Base-by-base conservation (phyloP, 78 protist genomes). In the Paratrimastix pyriformis region DNA sequence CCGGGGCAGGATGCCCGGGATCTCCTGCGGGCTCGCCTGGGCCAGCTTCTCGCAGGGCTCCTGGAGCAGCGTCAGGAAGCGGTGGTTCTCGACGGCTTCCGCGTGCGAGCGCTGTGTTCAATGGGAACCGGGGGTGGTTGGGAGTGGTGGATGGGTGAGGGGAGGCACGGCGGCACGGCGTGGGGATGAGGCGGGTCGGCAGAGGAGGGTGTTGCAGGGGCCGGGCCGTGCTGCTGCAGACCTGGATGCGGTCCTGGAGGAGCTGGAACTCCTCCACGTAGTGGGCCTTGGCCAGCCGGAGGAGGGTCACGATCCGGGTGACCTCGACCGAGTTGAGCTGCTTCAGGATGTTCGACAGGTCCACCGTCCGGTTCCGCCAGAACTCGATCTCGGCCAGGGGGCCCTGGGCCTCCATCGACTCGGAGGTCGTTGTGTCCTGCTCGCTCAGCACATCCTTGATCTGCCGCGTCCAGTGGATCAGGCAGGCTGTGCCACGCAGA, bases 391-490 rank as follows among this genome's bases (percentile, higher is more conserved):
- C 92, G 1, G 78, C 87, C 15, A 84, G 82, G 1, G 92, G 92
- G 7, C 93, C 91, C 1, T 11, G 79, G 52, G 46, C 50, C 1
- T 80, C 84, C 30, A 1, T 32, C 0, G 37, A 13, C 33, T 77
- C 87, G 15, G 62, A 35, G n/a, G 72, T 42, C 3, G n/a, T 35
- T 54, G 35, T 59, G 50, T 80, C 82, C 45, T 72, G 59, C 18
- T 73, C 74, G 43, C 46, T 57, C 38, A 91, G 38, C 6, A 84
- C 86, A 37, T 87, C 89, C 44, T 82, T 82, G 57, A 91, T 81
- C 60, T 83, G 87, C 58, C 90, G 55, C 7, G 93, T 88, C 96
- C 96, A 92, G 70, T 87, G 92, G 48, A 92, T 83, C 37, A 92
- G 77, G 7, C 81, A 43, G 11, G 77, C 43, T 54, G n/a, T n/a